Base-by-base conservation (phyloP, 768 basidiomycete species). In the Hortiboletus flavorubellus region DNA sequence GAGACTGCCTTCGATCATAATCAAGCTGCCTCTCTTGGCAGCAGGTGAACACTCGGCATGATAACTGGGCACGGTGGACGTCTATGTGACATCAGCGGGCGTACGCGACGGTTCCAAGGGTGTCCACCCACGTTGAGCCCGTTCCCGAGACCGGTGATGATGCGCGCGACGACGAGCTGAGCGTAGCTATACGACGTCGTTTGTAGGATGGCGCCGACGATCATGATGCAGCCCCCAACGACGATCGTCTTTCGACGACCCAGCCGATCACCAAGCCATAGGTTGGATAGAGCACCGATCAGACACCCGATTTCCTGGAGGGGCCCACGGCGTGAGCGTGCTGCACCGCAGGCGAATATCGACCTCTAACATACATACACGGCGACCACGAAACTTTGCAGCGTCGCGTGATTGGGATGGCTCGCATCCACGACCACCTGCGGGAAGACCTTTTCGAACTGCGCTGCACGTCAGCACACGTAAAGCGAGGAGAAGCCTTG, bases 1-100 rank as follows among this genome's bases (percentile, higher is more conserved):
- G 16, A 84, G 68, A 64, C 78, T 80, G 4, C 85, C 85, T 66
- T 85, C 83, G 49, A 86, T 77, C 78, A 84, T 82, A 50, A 87
- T 83, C 53, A 85, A 71, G 52, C 80, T 79, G 21, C 86, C 85
- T 46, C 86, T 73, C 52, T 75, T 75, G 31, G 81, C 75, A 5
- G 83, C 79, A 5, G 81, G 77, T 2, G 85, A 84, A 62, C 83
- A 85, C 67, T 88, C 86, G 0, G 83, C 81, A 54, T 85, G 83
- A 63, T 85, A 87, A 10, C 77, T 74, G 3, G 85, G 84, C 0
- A 85, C 80, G 15, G 84, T 85, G 3, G 84, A 85, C 4, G 85
- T 86, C 79, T 85, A 46, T 44, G 46, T 7, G 10, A n/a, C 7
- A 26, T 60, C 33, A 63, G 50, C 16, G 16, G 1, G 26, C 5